Evolutionary conservation across 257 asterid species (phyloP).

Genomic region (Nicotiana attenuata): DNA sequence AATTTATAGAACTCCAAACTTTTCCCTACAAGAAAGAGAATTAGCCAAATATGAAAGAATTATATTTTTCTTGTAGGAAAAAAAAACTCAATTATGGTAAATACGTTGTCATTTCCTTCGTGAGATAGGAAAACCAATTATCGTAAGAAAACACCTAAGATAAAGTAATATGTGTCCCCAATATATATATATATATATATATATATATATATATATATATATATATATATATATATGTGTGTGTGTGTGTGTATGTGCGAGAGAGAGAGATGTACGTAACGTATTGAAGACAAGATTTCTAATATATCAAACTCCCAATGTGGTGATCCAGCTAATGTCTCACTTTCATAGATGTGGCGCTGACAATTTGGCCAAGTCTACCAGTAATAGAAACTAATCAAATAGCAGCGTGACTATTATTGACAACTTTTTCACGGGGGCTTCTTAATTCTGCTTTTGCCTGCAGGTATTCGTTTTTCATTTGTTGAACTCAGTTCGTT

Average conservation of each 20-base stretch:
- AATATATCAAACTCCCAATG: neutral
- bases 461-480: neutral
- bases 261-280: neutral
- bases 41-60: no score
- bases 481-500: no score
- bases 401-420: neutral
- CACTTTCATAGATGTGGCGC: neutral
- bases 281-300: neutral
- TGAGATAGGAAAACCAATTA: no score
- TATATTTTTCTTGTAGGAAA: no score
- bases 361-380: neutral
- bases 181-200: neutral
- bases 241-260: no score
- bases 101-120: no score
- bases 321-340: neutral
- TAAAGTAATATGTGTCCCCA: no score
- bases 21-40: no score
- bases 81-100: no score
- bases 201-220: neutral
- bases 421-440: neutral
- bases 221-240: neutral
- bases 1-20: no score
- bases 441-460: neutral
- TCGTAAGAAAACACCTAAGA: no score
- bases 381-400: neutral